phyloP scores from a whole-genome alignment of 139 green algal genomes.

The Nannochloris sp. region DNA sequence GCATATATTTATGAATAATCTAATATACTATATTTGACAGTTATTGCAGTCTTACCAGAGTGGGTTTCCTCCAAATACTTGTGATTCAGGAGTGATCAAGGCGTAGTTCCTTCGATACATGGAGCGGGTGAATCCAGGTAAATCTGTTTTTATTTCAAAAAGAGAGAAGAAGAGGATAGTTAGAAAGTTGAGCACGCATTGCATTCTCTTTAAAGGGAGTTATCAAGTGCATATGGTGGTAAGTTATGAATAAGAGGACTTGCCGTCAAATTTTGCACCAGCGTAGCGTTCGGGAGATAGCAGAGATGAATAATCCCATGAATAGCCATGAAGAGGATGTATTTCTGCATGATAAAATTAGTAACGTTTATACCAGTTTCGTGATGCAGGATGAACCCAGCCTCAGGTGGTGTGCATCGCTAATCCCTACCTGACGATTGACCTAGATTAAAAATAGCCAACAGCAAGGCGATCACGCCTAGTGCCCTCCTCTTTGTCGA shows the following conservation, averaged over 20 bases:
- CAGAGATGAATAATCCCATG: conserved; percentile 24
- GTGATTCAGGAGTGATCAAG: conserved; percentile 78
- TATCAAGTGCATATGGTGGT: background rate
- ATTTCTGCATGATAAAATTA: too few species aligned
- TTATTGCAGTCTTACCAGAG: conserved; percentile 10
- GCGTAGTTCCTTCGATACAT: conserved; percentile 74
- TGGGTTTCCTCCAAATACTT: conserved; percentile 54
- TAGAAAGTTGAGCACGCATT: too few species aligned
- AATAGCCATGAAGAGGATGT: background rate
- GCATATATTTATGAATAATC: background rate
- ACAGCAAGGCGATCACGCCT: too few species aligned
- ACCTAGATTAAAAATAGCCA: too few species aligned
- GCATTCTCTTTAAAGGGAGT: too few species aligned
- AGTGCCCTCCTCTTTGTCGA: too few species aligned
- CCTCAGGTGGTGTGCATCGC: background rate
- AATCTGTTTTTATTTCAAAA: conserved; percentile 49
- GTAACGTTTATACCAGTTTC: too few species aligned
- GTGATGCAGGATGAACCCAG: too few species aligned
- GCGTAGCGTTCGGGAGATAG: conserved; percentile 12
- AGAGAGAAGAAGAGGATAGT: background rate
- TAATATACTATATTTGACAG: too few species aligned
- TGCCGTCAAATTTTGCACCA: conserved; percentile 26
- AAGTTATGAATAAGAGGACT: background rate
- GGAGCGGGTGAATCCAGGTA: conserved; percentile 86
- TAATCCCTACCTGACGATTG: background rate